These are phyloP conservation scores for Pseudocercospora ulei DNA, from an alignment of 2,329 filamentous ascomycete genomes.

Conservation along the genomic window DNA sequence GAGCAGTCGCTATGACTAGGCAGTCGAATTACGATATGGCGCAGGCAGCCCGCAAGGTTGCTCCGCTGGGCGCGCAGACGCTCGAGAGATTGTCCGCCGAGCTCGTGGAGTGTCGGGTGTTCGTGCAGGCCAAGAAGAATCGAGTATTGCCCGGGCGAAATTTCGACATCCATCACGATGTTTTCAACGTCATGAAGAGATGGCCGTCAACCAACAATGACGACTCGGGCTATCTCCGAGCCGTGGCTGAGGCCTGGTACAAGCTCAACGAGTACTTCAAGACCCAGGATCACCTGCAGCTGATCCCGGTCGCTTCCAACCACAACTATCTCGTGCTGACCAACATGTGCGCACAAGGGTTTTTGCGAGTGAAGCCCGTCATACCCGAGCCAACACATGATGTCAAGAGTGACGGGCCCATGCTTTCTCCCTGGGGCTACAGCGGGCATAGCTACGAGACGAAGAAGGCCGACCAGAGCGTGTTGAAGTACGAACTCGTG, in stretches of 20 bases:
- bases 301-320: slow-evolving; percentile 52
- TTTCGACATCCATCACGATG: slow-evolving; percentile 54
- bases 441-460: slow-evolving; percentile 62
- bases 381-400: slow-evolving; percentile 52
- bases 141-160: slow-evolving; percentile 51
- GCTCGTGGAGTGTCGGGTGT: slow-evolving; percentile 45
- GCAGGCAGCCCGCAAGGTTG: slow-evolving; percentile 38
- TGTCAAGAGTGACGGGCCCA: slow-evolving; percentile 36
- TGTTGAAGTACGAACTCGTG: slow-evolving; percentile 55
- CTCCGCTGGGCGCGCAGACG: slow-evolving; percentile 29
- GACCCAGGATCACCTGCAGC: slow-evolving; percentile 34
- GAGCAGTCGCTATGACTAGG: slow-evolving; percentile 40
- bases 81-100: slow-evolving; percentile 47
- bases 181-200: slow-evolving; percentile 50
- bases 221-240: slow-evolving; percentile 26
- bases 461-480: slow-evolving; percentile 55
- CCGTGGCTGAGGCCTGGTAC: slow-evolving; percentile 24
- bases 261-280: slow-evolving; percentile 33
- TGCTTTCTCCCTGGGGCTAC: slow-evolving; percentile 55
- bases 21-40: slow-evolving; percentile 35
- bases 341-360: slow-evolving; percentile 53
- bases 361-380: slow-evolving; percentile 46
- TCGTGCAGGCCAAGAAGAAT: slow-evolving; percentile 53
- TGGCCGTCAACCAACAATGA: slow-evolving; percentile 35
- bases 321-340: slow-evolving; percentile 57